phyloP scores from a whole-genome alignment of 2,329 filamentous ascomycete genomes.

The Gnomoniopsis smithogilvyi region DNA sequence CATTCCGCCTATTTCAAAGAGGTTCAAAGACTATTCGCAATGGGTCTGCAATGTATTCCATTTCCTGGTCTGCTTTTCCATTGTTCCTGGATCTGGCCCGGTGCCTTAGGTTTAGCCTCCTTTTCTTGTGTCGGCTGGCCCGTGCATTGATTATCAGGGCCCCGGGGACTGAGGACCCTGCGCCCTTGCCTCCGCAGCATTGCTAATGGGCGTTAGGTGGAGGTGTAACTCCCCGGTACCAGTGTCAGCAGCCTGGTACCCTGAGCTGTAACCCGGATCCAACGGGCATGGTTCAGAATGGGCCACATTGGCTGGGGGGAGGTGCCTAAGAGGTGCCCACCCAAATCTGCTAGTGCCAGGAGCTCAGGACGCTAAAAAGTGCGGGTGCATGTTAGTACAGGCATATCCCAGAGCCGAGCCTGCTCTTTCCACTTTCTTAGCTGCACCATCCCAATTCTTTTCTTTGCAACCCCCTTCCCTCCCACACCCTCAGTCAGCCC shows the following conservation, averaged over 20 bases:
- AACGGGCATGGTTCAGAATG: constrained; percentile 1
- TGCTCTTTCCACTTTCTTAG: not conserved
- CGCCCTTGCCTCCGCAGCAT: not conserved
- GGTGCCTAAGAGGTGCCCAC: constrained; percentile 1
- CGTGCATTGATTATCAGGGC: not conserved
- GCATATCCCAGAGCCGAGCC: not conserved
- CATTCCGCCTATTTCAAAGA: too few species aligned
- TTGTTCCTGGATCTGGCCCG: not conserved
- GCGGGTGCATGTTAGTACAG: not conserved
- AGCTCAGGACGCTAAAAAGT: constrained; percentile 1
- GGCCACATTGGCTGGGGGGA: not conserved
- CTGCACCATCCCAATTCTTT: not conserved
- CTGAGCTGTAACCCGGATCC: constrained; percentile 3
- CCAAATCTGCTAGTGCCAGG: constrained; percentile 8
- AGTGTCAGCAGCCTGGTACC: not conserved
- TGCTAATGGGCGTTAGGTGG: not conserved
- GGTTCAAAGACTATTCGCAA: not conserved
- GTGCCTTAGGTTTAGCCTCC: not conserved
- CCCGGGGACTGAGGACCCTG: not conserved
- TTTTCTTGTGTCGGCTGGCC: not conserved
- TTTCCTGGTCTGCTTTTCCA: not conserved
- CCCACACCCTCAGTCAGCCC: not conserved
- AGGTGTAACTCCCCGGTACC: not conserved
- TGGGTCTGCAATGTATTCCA: not conserved
- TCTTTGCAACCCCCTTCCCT: not conserved